Evolutionary conservation across 2,329 filamentous ascomycete genomes (phyloP).

Genomic region (Didymella keratinophila): DNA sequence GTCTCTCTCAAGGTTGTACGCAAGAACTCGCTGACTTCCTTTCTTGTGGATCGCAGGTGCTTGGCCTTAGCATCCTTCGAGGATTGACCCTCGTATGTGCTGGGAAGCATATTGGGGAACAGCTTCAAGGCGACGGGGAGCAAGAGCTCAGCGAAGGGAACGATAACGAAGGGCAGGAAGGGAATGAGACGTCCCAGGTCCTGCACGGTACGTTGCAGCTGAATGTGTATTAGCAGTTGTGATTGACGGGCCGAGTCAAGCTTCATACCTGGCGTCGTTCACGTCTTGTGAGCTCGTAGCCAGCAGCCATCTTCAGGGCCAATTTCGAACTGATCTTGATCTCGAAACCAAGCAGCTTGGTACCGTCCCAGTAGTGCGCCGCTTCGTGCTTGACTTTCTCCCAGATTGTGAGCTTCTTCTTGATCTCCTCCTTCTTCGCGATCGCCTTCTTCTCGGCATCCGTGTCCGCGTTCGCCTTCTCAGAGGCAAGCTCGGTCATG

Average conservation of each 20-base stretch:
- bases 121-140: slow-evolving; percentile 90
- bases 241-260: background rate
- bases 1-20: slow-evolving; percentile 89
- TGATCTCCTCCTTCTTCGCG: slow-evolving; percentile 69
- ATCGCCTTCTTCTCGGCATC: slow-evolving; percentile 63
- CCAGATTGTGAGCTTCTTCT: slow-evolving; percentile 85
- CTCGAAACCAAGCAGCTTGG: slow-evolving; percentile 90
- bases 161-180: slow-evolving; percentile 96
- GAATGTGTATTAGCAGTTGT: slow-evolving; percentile 23
- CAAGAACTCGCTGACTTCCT: slow-evolving; percentile 91
- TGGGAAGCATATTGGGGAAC: slow-evolving; percentile 96
- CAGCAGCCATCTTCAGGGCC: slow-evolving; percentile 95
- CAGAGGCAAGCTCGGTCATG: slow-evolving; percentile 69
- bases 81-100: slow-evolving; percentile 93
- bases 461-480: slow-evolving; percentile 61
- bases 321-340: slow-evolving; percentile 90
- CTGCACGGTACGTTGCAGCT: slow-evolving; percentile 88
- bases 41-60: slow-evolving; percentile 81
- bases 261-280: slow-evolving; percentile 78
- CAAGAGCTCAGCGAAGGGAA: slow-evolving; percentile 93
- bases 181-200: slow-evolving; percentile 92
- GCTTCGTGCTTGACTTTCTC: slow-evolving; percentile 96
- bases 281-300: slow-evolving; percentile 93
- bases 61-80: slow-evolving; percentile 89
- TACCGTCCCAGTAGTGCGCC: slow-evolving; percentile 98